Evolutionary conservation across 768 basidiomycete genomes (phyloP).

Genomic region (Suillus lakei): DNA sequence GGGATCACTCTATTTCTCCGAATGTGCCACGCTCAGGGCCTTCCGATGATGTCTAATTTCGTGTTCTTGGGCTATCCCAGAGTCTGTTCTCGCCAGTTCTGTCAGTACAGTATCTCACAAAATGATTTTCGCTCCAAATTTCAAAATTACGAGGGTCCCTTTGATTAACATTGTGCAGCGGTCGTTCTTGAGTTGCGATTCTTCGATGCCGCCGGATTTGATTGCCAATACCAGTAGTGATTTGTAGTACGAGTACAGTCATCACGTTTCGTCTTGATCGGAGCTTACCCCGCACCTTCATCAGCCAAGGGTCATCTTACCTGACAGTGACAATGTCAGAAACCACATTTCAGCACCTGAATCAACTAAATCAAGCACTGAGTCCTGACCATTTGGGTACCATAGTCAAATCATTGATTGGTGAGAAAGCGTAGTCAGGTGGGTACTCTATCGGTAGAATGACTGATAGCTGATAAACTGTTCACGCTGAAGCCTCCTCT

Average conservation of each 20-base stretch:
- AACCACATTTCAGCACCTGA: background rate
- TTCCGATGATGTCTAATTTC: background rate
- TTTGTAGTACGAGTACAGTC: background rate
- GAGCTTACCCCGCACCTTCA: background rate
- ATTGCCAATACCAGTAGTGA: no score
- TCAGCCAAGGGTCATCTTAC: background rate
- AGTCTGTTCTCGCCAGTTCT: background rate
- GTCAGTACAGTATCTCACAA: no score
- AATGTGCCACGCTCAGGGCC: no score
- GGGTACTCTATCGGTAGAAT: background rate
- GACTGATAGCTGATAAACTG: background rate
- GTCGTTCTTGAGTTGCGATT: no score
- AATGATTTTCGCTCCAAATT: background rate
- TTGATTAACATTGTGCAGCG: no score
- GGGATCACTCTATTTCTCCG: no score
- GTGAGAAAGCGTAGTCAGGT: background rate
- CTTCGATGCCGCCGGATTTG: background rate
- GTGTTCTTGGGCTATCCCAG: background rate
- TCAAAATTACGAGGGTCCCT: background rate
- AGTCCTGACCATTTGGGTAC: background rate
- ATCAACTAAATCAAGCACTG: background rate
- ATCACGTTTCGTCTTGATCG: background rate
- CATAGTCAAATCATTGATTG: background rate
- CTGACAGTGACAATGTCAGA: background rate
- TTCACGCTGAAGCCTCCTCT: no score